phyloP scores from a whole-genome alignment of 495 filamentous ascomycete species.

The Daldinia decipiens region DNA sequence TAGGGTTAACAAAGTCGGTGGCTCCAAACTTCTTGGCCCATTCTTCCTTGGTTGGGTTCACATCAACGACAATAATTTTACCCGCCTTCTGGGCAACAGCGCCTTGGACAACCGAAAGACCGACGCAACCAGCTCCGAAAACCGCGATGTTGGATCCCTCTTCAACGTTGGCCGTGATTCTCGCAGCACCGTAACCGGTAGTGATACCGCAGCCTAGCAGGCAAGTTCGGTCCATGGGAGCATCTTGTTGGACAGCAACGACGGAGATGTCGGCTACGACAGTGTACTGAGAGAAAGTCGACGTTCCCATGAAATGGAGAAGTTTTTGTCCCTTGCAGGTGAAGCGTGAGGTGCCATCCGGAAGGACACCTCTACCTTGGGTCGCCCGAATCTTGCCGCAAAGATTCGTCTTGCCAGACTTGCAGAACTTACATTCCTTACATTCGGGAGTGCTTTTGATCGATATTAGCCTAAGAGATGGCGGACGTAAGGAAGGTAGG shows the following conservation, averaged over 20 bases:
- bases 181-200: slow-evolving; percentile 95
- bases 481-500: slow-evolving; percentile 4
- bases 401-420: slow-evolving; percentile 98
- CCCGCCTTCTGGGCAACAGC: slow-evolving; percentile 86
- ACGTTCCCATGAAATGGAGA: slow-evolving; percentile 99
- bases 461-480: slow-evolving; percentile 18
- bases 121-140: slow-evolving; percentile 96
- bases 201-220: slow-evolving; percentile 98
- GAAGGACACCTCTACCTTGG: slow-evolving; percentile 96
- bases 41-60: slow-evolving; percentile 90
- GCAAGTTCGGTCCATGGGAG: slow-evolving; percentile 96
- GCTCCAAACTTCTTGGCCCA: slow-evolving; percentile 96
- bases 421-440: slow-evolving; percentile 98
- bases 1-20: slow-evolving; percentile 96
- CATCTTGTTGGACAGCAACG: slow-evolving; percentile 87
- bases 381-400: slow-evolving; percentile 99
- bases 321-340: slow-evolving; percentile 91
- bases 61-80: slow-evolving; percentile 94
- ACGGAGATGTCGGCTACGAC: slow-evolving; percentile 99
- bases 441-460: slow-evolving; percentile 88
- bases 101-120: slow-evolving; percentile 93
- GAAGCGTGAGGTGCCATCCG: slow-evolving; percentile 96
- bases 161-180: slow-evolving; percentile 90
- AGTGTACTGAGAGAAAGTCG: slow-evolving; percentile 98
- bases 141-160: slow-evolving; percentile 90